Evolutionary conservation across 2,329 filamentous ascomycete genomes (phyloP).

Genomic region (Dryadomyces quercivorus): DNA sequence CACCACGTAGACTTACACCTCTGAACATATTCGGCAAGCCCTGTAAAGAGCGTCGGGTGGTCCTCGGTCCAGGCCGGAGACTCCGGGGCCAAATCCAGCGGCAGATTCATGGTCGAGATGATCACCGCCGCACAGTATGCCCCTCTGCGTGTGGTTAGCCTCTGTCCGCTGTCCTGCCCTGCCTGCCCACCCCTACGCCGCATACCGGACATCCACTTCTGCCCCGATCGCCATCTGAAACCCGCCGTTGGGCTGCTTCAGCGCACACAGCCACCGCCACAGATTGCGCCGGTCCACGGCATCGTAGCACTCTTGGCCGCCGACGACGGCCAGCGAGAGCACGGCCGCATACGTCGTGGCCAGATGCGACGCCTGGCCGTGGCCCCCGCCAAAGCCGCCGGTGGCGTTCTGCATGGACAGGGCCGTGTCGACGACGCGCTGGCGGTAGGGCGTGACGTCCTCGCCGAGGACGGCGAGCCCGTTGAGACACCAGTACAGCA

Average conservation of each 20-base stretch:
- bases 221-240: conserved; percentile 79
- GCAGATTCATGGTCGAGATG: conserved; percentile 69
- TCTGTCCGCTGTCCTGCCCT: too few relatives aligned
- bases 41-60: conserved; percentile 52
- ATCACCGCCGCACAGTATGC: conserved; percentile 85
- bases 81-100: conserved; percentile 62
- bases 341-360: conserved; percentile 80
- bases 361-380: conserved; percentile 78
- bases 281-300: conserved; percentile 70
- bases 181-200: too few relatives aligned
- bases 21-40: conserved; percentile 67
- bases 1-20: conserved; percentile 50
- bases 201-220: conserved; percentile 82
- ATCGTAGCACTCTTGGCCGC: conserved; percentile 54
- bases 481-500: conserved; percentile 83
- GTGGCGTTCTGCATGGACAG: conserved; percentile 66
- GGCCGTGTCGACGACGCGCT: conserved; percentile 62
- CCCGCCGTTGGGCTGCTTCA: conserved; percentile 83
- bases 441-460: conserved; percentile 55
- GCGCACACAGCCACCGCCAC: conserved; percentile 79
- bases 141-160: conserved; percentile 41
- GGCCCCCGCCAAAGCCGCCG: conserved; percentile 89
- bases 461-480: conserved; percentile 66
- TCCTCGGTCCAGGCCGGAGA: conserved; percentile 55
- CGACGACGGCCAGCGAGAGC: conserved; percentile 66